Conservation (phyloP, 1,284 basidiomycete species). For the Phylloboletellus chloephorus region DNA sequence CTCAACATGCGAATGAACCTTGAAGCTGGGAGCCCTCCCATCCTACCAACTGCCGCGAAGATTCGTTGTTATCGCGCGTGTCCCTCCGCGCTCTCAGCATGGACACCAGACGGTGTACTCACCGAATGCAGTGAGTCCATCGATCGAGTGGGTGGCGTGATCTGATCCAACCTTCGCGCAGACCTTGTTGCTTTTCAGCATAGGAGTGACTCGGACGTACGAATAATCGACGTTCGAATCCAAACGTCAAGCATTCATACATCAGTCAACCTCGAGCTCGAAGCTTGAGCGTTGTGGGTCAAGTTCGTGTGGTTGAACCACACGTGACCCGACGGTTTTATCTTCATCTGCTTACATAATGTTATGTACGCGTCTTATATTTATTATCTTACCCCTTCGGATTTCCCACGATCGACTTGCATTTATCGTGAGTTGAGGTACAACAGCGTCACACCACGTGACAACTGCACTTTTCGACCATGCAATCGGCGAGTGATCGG, state of each 20-base stretch:
- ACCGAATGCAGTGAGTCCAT: background rate
- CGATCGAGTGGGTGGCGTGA: background rate
- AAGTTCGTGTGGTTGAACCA: no score
- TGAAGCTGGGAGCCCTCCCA: background rate
- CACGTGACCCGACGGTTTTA: no score
- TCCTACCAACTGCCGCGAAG: background rate
- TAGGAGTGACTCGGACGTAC: background rate
- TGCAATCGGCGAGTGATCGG: constrained; percentile 1
- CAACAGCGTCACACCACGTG: no score
- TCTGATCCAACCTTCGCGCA: background rate
- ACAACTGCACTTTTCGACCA: constrained; percentile 1
- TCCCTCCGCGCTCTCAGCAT: background rate
- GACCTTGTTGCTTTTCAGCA: background rate
- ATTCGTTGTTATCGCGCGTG: background rate
- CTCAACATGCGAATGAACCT: background rate
- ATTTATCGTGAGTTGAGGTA: no score
- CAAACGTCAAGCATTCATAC: background rate
- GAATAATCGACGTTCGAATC: background rate
- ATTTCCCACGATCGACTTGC: no score
- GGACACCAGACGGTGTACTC: background rate
- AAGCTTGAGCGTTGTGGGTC: background rate
- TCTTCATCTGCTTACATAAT: no score
- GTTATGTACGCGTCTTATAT: no score
- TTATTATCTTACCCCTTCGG: no score
- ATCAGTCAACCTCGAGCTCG: background rate